Evolutionary conservation across 148 eudicot species (phyloP).

Genomic region (Camellia sinensis): DNA sequence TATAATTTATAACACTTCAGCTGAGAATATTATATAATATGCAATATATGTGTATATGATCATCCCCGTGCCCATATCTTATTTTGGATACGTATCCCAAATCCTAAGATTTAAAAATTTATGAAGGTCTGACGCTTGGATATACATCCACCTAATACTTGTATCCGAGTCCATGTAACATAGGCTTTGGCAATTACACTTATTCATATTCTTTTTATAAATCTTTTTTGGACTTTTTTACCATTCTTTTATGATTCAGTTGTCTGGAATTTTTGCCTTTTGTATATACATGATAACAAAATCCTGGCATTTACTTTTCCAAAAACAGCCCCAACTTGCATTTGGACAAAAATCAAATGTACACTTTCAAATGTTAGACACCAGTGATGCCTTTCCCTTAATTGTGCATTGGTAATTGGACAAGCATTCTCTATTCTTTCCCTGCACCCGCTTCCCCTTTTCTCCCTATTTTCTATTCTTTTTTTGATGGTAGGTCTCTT

Average conservation of each 20-base stretch:
- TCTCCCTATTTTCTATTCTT: background rate
- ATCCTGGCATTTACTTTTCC: background rate
- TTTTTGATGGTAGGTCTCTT: background rate
- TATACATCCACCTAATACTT: too few species aligned
- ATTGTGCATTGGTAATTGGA: background rate
- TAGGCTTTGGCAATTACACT: background rate
- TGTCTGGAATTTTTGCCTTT: background rate
- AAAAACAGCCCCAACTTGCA: background rate
- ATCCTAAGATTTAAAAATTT: too few species aligned
- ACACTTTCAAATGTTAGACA: background rate
- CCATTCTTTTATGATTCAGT: background rate
- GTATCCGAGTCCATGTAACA: too few species aligned
- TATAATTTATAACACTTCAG: too few species aligned
- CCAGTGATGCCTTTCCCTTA: background rate
- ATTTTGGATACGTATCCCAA: too few species aligned
- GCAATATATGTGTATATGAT: too few species aligned
- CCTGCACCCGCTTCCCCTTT: background rate
- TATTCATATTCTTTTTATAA: background rate
- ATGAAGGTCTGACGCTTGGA: too few species aligned
- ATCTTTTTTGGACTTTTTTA: background rate
- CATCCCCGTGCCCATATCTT: too few species aligned
- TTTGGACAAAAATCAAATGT: background rate
- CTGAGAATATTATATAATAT: too few species aligned
- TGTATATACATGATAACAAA: background rate
- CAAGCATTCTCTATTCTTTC: too few species aligned